Conservation (phyloP, 176 grass and related monocot genomes). For the Phoenix roebelenii region DNA sequence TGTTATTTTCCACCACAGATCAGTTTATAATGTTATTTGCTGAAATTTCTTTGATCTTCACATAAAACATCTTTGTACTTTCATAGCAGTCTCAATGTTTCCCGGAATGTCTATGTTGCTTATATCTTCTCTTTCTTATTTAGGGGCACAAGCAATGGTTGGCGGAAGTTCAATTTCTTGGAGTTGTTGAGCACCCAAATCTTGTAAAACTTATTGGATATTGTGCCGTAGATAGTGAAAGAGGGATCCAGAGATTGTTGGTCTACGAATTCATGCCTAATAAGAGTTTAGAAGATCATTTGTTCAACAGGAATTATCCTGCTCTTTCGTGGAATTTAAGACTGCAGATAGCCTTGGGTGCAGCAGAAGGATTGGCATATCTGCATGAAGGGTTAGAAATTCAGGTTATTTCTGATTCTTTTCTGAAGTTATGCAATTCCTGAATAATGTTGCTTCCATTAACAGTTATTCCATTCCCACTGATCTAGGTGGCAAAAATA, state of each 20-base stretch:
- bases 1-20: no score
- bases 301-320: conserved; percentile 13
- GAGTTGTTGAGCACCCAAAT: conserved; percentile 17
- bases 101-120: no score
- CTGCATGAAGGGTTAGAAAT: conserved; percentile 13
- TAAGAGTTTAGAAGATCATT: conserved; percentile 10
- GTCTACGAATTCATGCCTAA: conserved; percentile 13
- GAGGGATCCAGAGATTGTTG: conserved; percentile 3
- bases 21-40: no score
- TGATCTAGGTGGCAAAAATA: no score
- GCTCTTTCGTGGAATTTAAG: not conserved
- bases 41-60: no score
- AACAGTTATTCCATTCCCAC: no score
- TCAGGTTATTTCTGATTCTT: not conserved
- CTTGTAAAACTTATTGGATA: conserved; percentile 13
- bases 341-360: conserved; percentile 9
- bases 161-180: conserved; percentile 16
- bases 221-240: conserved; percentile 8
- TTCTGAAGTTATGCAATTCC: no score
- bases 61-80: no score
- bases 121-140: not conserved
- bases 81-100: no score
- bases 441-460: no score
- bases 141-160: conserved; percentile 17
- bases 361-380: conserved; percentile 16